phyloP scores from a whole-genome alignment of 257 asterid species.

The Gentiana dahurica region DNA sequence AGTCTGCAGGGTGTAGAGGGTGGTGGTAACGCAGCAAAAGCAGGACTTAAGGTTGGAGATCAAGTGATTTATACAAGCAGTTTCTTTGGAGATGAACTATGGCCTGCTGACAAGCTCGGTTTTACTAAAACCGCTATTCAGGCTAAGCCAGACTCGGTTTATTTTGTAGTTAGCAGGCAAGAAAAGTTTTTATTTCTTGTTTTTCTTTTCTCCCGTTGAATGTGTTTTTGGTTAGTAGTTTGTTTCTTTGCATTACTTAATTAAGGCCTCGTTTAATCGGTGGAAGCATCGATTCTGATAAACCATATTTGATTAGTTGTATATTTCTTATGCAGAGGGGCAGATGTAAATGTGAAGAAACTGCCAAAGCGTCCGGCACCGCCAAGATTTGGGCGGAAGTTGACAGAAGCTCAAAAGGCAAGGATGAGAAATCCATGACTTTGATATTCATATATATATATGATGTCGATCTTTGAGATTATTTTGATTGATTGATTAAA shows the following conservation, averaged over 20 bases:
- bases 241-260: too few species aligned
- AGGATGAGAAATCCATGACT: constrained; percentile 6
- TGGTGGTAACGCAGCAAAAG: constrained; percentile 97
- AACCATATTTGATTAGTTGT: background rate
- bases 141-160: constrained; percentile 88
- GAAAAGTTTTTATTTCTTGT: background rate
- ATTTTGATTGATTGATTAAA: background rate
- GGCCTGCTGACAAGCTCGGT: constrained; percentile 98
- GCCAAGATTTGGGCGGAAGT: constrained; percentile 82
- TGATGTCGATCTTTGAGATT: background rate
- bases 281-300: too few species aligned
- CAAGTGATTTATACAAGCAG: constrained; percentile 93
- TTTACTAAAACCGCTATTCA: constrained; percentile 89
- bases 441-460: background rate
- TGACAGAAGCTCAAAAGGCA: constrained; percentile 83
- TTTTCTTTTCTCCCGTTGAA: background rate
- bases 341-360: constrained; percentile 71
- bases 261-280: too few species aligned
- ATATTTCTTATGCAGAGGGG: constrained; percentile 47
- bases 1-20: constrained; percentile 49
- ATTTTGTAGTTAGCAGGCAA: constrained; percentile 87
- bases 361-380: constrained; percentile 94
- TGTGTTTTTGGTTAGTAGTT: too few species aligned
- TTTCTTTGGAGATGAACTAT: constrained; percentile 92
- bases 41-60: constrained; percentile 90